A percentile compares a stretch with the other conserved stretches of the same genome.
phyloP scores from a whole-genome alignment of 75 land plant genomes.

The Gnetum montanum region DNA sequence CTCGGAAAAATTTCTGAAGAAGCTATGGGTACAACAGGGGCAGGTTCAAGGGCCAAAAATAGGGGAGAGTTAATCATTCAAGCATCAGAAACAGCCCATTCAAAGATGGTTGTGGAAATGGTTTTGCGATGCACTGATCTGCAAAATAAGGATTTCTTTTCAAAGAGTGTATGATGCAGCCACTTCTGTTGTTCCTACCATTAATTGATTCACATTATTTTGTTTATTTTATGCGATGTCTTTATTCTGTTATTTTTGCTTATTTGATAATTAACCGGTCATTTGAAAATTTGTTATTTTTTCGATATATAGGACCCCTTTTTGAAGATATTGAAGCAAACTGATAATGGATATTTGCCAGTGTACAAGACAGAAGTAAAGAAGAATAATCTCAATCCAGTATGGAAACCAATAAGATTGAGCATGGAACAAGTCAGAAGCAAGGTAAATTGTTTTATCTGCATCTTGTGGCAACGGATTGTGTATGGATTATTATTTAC shows the following conservation, averaged over 20 bases:
- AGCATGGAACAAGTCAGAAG: slow-evolving; percentile 53
- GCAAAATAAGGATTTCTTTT: slow-evolving; percentile 65
- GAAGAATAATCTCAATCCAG: slow-evolving; percentile 63
- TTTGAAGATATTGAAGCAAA: slow-evolving; percentile 52
- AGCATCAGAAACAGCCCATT: slow-evolving; percentile 70
- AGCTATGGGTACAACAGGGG: slow-evolving; percentile 4
- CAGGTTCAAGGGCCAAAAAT: slow-evolving; percentile 1
- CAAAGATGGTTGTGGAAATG: slow-evolving; percentile 54
- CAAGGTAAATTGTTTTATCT: slow-evolving; percentile 30
- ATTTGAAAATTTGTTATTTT: neutral
- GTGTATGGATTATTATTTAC: neutral
- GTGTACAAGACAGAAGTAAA: slow-evolving; percentile 79
- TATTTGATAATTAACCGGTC: no score
- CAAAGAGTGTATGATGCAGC: slow-evolving; percentile 72
- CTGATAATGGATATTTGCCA: slow-evolving; percentile 45
- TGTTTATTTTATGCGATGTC: no score
- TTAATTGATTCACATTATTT: neutral
- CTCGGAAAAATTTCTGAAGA: slow-evolving; percentile 22
- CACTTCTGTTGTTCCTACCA: no score
- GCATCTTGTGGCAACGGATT: neutral
- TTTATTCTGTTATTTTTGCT: no score
- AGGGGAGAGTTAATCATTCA: slow-evolving; percentile 52
- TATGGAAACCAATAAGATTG: slow-evolving; percentile 57
- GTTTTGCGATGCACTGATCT: slow-evolving; percentile 42
- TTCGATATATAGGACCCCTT: slow-evolving; percentile 68